Conservation (phyloP, 495 filamentous ascomycete species). For the Amniculicola lignicola region DNA sequence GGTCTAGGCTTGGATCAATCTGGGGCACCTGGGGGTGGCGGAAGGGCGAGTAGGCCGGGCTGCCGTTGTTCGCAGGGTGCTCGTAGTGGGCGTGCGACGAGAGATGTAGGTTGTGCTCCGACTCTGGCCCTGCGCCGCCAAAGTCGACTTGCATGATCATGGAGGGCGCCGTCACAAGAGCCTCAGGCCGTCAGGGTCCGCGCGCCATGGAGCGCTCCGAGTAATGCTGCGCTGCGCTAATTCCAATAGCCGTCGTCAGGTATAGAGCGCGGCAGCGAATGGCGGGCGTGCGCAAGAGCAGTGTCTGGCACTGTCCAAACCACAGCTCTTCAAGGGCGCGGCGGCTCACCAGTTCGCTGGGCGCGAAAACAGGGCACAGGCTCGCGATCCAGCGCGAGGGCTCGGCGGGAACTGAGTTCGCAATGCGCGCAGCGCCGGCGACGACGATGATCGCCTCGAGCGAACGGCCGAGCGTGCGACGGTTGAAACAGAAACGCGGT, state of each 20-base stretch:
- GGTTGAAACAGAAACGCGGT: slow-evolving; percentile 2
- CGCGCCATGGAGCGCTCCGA: slow-evolving; percentile 28
- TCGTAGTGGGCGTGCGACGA: slow-evolving; percentile 30
- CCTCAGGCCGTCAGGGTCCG: slow-evolving; percentile 11
- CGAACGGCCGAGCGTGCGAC: background rate
- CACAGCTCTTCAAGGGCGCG: slow-evolving; percentile 3
- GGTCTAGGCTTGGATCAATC: slow-evolving; percentile 35
- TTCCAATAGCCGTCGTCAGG: slow-evolving; percentile 16
- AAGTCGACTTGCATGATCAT: slow-evolving; percentile 34
- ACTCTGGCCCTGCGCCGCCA: slow-evolving; percentile 27
- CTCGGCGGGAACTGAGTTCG: background rate
- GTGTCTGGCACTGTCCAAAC: slow-evolving; percentile 6
- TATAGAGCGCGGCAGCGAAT: slow-evolving; percentile 1
- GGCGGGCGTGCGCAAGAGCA: slow-evolving; percentile 18
- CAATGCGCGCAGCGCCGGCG: background rate
- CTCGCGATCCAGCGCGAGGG: background rate
- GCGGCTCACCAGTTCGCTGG: background rate
- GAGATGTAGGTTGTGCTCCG: slow-evolving; percentile 33
- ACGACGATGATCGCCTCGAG: background rate
- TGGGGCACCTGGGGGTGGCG: slow-evolving; percentile 29
- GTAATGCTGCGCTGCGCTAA: slow-evolving; percentile 17
- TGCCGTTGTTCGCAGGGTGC: slow-evolving; percentile 27
- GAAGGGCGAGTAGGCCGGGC: slow-evolving; percentile 30
- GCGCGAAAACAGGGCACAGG: background rate
- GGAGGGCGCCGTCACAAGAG: slow-evolving; percentile 10